phyloP scores from a whole-genome alignment of 208 protist genomes.

The Borovskyia barvae region DNA sequence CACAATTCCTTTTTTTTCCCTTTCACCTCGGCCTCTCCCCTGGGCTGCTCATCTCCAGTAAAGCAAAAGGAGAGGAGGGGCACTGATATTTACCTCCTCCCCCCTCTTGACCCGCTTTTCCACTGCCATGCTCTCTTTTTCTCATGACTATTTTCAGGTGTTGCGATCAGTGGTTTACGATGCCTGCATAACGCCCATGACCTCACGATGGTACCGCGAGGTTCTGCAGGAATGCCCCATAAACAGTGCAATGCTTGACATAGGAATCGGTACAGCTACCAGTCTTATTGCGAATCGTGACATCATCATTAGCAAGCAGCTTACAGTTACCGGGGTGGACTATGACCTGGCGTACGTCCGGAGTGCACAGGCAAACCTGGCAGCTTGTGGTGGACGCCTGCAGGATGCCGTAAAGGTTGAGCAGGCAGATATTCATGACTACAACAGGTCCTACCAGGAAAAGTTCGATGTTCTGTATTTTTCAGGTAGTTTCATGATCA shows the following conservation, averaged over 20 bases:
- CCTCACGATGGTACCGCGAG: conserved; percentile 75
- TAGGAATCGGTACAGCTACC: conserved; percentile 75
- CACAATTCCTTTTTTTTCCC: too few relatives aligned
- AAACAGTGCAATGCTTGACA: conserved; percentile 57
- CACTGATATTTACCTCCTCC: not conserved
- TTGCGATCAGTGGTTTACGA: conserved; percentile 67
- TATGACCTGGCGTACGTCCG: conserved; percentile 66
- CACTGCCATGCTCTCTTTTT: not conserved
- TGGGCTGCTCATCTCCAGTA: too few relatives aligned
- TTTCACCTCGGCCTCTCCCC: too few relatives aligned
- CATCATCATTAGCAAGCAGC: conserved; percentile 67
- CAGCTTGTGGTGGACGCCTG: conserved; percentile 29
- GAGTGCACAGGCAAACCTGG: conserved; percentile 45
- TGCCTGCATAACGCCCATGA: conserved; percentile 47
- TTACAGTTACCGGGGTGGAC: conserved; percentile 69
- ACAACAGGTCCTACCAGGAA: conserved; percentile 37
- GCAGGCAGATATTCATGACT: conserved; percentile 71
- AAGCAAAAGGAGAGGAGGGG: too few relatives aligned
- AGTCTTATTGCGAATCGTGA: conserved; percentile 78
- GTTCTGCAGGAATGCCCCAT: conserved; percentile 67
- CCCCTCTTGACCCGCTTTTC: not conserved
- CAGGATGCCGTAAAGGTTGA: conserved; percentile 41
- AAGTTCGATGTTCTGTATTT: conserved; percentile 80
- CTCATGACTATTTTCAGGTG: conserved; percentile 17
- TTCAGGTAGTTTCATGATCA: conserved; percentile 81